Conservation (phyloP, 805 yeast species). For the Kazachstania kunashirensis region DNA sequence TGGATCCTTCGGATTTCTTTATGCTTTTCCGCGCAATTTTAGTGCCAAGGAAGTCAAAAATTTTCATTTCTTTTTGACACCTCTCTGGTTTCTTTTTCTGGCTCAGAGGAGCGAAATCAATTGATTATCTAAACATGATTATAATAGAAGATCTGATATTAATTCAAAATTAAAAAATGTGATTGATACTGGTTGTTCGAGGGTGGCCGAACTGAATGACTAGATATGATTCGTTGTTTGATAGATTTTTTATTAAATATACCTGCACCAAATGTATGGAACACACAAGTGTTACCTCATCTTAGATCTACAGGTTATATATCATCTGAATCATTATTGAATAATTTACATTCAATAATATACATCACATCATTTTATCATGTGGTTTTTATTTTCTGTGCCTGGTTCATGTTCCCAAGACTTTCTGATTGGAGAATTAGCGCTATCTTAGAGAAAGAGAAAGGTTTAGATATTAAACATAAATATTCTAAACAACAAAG, state of each 20-base stretch:
- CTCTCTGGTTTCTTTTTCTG: too few species aligned
- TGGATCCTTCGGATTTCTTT: too few species aligned
- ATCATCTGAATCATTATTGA: constrained; percentile 15
- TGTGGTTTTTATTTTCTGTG: constrained; percentile 20
- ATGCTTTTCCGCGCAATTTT: too few species aligned
- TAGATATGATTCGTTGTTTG: constrained; percentile 4
- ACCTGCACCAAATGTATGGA: constrained; percentile 13
- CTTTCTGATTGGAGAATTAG: constrained; percentile 11
- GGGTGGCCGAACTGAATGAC: too few species aligned
- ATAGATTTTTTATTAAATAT: constrained; percentile 12
- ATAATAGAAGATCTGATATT: too few species aligned
- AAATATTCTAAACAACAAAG: constrained; percentile 8
- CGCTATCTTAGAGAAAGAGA: constrained; percentile 7
- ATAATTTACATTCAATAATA: constrained; percentile 24
- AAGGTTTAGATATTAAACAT: constrained; percentile 3
- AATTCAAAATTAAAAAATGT: too few species aligned
- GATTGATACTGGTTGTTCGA: too few species aligned
- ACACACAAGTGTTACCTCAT: constrained; percentile 11
- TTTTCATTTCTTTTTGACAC: too few species aligned
- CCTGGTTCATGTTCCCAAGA: constrained; percentile 23
- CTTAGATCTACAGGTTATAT: constrained; percentile 10
- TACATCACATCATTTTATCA: constrained; percentile 27
- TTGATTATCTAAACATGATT: too few species aligned
- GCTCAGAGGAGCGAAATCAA: too few species aligned
- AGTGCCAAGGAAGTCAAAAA: too few species aligned